Percentiles rank a stretch among this genome's conserved stretches.
Evolutionary conservation across 345 rosid genomes (phyloP).

Genomic region (Eucalyptus cladocalyx): DNA sequence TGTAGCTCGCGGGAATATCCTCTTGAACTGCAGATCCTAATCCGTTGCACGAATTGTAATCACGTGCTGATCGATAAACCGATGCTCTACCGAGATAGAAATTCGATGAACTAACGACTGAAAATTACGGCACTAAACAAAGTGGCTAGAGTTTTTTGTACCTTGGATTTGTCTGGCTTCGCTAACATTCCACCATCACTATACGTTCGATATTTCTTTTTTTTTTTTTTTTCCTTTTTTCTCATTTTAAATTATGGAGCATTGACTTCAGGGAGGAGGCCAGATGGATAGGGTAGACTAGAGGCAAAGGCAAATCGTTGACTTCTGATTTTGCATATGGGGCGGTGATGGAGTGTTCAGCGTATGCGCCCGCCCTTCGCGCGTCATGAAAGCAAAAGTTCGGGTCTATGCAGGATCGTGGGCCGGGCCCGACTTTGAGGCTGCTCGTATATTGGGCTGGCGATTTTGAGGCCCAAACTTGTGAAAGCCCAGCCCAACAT

Average conservation of each 20-base stretch:
- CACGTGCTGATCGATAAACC: background rate
- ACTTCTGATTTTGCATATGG: background rate
- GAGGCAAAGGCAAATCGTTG: background rate
- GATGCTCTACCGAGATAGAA: background rate
- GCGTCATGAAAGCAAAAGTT: background rate
- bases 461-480: background rate
- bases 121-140: background rate
- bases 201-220: background rate
- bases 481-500: background rate
- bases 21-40: no score
- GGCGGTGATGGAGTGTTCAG: background rate
- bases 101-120: background rate
- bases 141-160: background rate
- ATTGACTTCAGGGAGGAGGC: background rate
- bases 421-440: background rate
- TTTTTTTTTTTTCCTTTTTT: fast-evolving
- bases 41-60: no score
- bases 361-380: background rate
- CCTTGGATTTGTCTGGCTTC: background rate
- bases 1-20: background rate
- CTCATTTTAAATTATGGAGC: background rate
- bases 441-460: background rate
- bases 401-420: background rate
- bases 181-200: background rate
- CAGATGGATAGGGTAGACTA: background rate